A percentile compares a stretch with the other conserved stretches of the same genome.
Conservation (phyloP, 2,329 filamentous ascomycete genomes). For the Phialemoniopsis sp. region DNA sequence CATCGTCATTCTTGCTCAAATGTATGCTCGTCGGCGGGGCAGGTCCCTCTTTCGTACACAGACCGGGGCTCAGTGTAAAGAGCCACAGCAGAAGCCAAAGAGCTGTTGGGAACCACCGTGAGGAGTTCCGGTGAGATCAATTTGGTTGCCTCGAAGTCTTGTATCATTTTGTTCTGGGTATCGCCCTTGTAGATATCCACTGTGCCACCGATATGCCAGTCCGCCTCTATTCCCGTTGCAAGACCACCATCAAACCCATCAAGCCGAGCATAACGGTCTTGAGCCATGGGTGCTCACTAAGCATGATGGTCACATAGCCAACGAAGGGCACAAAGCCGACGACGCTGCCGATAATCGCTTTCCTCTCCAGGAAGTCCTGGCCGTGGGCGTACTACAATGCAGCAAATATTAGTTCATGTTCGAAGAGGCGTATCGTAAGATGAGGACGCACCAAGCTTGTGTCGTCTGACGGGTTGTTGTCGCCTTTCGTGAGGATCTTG, state of each 20-base stretch:
- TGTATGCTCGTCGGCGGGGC: no score
- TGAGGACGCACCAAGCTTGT: slow-evolving; percentile 42
- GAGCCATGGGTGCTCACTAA: slow-evolving; percentile 94
- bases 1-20: no score
- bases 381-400: slow-evolving; percentile 64
- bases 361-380: slow-evolving; percentile 81
- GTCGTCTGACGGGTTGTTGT: slow-evolving; percentile 93
- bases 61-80: no score
- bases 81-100: no score
- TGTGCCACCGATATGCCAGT: slow-evolving; percentile 1
- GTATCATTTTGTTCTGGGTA: no score
- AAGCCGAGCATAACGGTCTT: slow-evolving; percentile 93
- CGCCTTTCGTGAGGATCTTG: slow-evolving; percentile 91
- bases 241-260: slow-evolving; percentile 89
- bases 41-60: no score
- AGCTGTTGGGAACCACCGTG: no score
- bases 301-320: slow-evolving; percentile 92
- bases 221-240: slow-evolving; percentile 72
- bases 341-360: slow-evolving; percentile 89
- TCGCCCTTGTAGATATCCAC: no score
- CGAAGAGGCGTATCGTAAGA: slow-evolving; percentile 36
- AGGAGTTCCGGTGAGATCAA: no score
- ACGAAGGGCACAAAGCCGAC: slow-evolving; percentile 90
- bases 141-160: no score
- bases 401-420: background rate